A percentile compares a stretch with the other conserved stretches of the same genome.
These are phyloP conservation scores for Fonsecaea multimorphosa DNA, from an alignment of 2,329 filamentous ascomycete genomes.

Conservation along the genomic window DNA sequence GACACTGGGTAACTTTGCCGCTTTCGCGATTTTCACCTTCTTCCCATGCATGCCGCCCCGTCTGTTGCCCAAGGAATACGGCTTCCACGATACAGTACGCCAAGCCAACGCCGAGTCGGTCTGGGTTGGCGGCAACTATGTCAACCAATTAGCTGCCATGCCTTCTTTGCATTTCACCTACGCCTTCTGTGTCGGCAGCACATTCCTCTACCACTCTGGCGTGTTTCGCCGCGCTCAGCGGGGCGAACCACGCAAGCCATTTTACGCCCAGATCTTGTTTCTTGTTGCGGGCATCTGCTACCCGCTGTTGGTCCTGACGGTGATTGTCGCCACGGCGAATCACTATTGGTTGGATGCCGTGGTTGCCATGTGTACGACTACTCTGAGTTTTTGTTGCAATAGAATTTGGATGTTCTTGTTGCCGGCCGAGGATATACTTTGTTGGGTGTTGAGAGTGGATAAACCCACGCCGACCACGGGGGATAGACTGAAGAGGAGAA, in stretches of 20 bases:
- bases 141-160: slow-evolving; percentile 65
- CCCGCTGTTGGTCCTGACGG: slow-evolving; percentile 56
- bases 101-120: slow-evolving; percentile 59
- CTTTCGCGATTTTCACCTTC: slow-evolving; percentile 66
- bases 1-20: slow-evolving; percentile 66
- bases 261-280: slow-evolving; percentile 42
- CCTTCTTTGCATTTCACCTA: slow-evolving; percentile 64
- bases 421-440: slow-evolving; percentile 58
- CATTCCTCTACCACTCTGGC: slow-evolving; percentile 60
- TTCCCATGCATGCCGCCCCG: slow-evolving; percentile 70
- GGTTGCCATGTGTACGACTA: slow-evolving; percentile 57
- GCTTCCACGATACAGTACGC: slow-evolving; percentile 68
- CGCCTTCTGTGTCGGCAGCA: slow-evolving; percentile 61
- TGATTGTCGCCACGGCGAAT: slow-evolving; percentile 65
- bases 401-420: slow-evolving; percentile 58
- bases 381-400: slow-evolving; percentile 57
- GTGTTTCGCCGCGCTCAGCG: slow-evolving; percentile 54
- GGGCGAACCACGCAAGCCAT: slow-evolving; percentile 50
- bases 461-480: slow-evolving; percentile 62
- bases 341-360: slow-evolving; percentile 64
- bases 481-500: slow-evolving; percentile 48
- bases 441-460: slow-evolving; percentile 56
- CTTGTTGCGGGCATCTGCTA: slow-evolving; percentile 58
- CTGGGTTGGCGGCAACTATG: slow-evolving; percentile 63
- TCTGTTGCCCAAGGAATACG: slow-evolving; percentile 64